A percentile compares a stretch with the other conserved stretches of the same genome.
Evolutionary conservation across 805 yeast genomes (phyloP).

Genomic region (Kurtzmaniella fragi): DNA sequence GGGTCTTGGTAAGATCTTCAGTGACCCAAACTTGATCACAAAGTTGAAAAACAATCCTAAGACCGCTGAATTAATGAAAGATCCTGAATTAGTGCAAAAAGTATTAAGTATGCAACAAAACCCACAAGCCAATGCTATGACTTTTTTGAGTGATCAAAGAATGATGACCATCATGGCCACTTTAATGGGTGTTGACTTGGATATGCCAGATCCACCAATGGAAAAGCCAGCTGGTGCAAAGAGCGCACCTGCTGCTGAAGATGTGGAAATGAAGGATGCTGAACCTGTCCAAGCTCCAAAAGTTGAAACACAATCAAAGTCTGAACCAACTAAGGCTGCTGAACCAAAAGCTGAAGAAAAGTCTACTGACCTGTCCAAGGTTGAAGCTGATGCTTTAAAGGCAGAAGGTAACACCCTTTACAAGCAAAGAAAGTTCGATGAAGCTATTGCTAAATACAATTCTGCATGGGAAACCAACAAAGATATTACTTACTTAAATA

Average conservation of each 20-base stretch:
- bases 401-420: slow-evolving; percentile 82
- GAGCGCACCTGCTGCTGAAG: slow-evolving; percentile 8
- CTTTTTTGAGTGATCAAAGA: slow-evolving; percentile 75
- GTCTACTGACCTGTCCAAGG: slow-evolving; percentile 31
- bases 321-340: slow-evolving; percentile 3
- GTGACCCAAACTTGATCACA: slow-evolving; percentile 72
- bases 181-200: slow-evolving; percentile 75
- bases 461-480: slow-evolving; percentile 77
- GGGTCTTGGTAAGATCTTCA: slow-evolving; percentile 74
- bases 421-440: slow-evolving; percentile 85
- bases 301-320: slow-evolving; percentile 15
- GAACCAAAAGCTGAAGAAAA: slow-evolving; percentile 5
- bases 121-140: slow-evolving; percentile 70
- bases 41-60: slow-evolving; percentile 80
- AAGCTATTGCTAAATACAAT: slow-evolving; percentile 81
- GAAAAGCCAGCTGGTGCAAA: slow-evolving; percentile 9
- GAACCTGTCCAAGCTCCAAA: slow-evolving; percentile 11
- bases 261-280: slow-evolving; percentile 3
- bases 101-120: slow-evolving; percentile 55
- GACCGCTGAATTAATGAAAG: slow-evolving; percentile 81
- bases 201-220: slow-evolving; percentile 28
- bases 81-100: slow-evolving; percentile 76
- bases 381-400: slow-evolving; percentile 64
- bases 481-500: slow-evolving; percentile 91
- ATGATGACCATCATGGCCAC: slow-evolving; percentile 85